Conservation (phyloP, 2,329 filamentous ascomycete genomes). For the Fusarium musae region DNA sequence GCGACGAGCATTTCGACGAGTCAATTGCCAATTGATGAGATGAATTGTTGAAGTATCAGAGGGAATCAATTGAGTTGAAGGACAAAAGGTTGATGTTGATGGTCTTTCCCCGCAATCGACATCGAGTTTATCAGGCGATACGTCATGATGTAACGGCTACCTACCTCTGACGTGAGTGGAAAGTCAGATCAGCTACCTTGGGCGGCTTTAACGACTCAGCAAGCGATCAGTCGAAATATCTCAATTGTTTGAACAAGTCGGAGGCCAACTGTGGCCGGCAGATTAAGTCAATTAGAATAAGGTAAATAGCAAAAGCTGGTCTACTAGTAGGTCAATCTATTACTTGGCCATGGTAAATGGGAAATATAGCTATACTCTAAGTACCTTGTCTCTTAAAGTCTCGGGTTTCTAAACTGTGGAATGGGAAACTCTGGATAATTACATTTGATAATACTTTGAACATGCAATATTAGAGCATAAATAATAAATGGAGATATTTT, state of each 20-base stretch:
- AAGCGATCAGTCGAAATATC: rapidly evolving
- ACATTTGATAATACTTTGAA: rapidly evolving
- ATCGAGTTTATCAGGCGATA: not conserved
- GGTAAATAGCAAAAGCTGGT: no score
- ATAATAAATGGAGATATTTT: not conserved
- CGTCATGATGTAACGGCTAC: slow-evolving; percentile 28
- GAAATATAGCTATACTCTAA: not conserved
- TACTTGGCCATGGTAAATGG: no score
- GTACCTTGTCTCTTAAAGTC: rapidly evolving
- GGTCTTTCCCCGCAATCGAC: slow-evolving; percentile 14
- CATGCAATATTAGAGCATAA: not conserved
- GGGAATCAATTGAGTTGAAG: not conserved
- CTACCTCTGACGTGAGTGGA: slow-evolving; percentile 16
- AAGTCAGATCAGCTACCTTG: rapidly evolving
- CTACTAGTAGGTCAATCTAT: no score
- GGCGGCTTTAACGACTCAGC: rapidly evolving
- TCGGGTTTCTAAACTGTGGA: rapidly evolving
- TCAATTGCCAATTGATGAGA: not conserved
- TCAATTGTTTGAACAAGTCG: rapidly evolving
- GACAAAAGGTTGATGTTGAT: not conserved
- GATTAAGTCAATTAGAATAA: not conserved
- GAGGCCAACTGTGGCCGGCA: rapidly evolving
- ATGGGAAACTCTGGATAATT: not conserved
- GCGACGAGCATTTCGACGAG: not conserved
- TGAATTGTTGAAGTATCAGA: rapidly evolving